phyloP scores from a whole-genome alignment of 2,329 filamentous ascomycete genomes.

The Corynespora cassiicola region DNA sequence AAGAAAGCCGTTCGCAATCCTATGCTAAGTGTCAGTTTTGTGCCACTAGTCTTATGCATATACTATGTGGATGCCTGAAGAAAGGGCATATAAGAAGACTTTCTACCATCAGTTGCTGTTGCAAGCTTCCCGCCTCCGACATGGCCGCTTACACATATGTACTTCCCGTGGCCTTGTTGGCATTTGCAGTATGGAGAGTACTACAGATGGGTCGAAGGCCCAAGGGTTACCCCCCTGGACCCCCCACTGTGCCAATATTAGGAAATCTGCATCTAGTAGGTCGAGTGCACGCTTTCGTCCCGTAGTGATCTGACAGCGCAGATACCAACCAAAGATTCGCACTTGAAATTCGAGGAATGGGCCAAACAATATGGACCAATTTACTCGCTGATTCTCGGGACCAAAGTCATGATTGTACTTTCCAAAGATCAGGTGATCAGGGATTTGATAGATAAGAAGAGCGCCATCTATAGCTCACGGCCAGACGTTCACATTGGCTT shows the following conservation, averaged over 20 bases:
- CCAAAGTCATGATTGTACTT: slow-evolving; percentile 56
- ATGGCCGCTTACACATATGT: no score
- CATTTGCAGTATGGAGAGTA: no score
- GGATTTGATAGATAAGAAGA: slow-evolving; percentile 60
- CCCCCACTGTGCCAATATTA: slow-evolving; percentile 55
- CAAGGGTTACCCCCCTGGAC: slow-evolving; percentile 53
- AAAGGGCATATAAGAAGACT: no score
- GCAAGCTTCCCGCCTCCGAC: no score
- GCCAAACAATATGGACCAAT: slow-evolving; percentile 58
- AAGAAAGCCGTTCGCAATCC: no score
- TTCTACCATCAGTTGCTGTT: no score
- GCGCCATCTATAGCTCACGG: slow-evolving; percentile 58
- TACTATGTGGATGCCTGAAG: no score
- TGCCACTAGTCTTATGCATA: no score
- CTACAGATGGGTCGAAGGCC: slow-evolving; percentile 30
- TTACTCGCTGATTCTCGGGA: slow-evolving; percentile 60
- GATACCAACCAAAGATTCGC: slow-evolving; percentile 49
- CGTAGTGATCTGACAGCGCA: no score
- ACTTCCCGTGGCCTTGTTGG: no score
- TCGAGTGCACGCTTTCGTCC: no score
- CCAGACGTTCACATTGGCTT: slow-evolving; percentile 35
- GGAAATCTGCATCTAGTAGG: slow-evolving; percentile 59
- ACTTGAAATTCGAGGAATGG: slow-evolving; percentile 58
- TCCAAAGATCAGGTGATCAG: slow-evolving; percentile 55
- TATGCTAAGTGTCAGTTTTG: no score